Percentiles rank a stretch among this genome's conserved stretches.
Conservation (phyloP, 768 basidiomycete genomes). For the Lactifluus subvellereus region DNA sequence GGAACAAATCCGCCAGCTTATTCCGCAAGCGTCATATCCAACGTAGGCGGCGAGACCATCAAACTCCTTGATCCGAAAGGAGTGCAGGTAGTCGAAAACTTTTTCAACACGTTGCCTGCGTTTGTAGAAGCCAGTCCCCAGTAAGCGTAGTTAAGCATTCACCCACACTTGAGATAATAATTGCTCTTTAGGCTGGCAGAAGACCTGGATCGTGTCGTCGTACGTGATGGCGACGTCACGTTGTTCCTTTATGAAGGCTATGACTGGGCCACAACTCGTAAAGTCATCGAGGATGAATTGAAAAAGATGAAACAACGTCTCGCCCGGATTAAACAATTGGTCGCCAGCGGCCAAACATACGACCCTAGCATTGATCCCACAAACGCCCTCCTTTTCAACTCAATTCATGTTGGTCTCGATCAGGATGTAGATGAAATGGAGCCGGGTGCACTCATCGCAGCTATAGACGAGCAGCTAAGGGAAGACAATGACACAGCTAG, state of each 20-base stretch:
- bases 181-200: slow-evolving; percentile 17
- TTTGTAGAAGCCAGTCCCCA: slow-evolving; percentile 38
- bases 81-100: slow-evolving; percentile 65
- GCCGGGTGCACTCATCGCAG: slow-evolving; percentile 71
- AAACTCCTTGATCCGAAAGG: slow-evolving; percentile 61
- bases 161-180: background rate
- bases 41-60: slow-evolving; percentile 80
- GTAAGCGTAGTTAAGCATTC: slow-evolving; percentile 36
- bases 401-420: slow-evolving; percentile 87
- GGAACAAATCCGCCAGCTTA: background rate
- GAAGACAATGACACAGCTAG: slow-evolving; percentile 68
- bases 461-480: slow-evolving; percentile 86
- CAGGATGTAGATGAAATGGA: slow-evolving; percentile 71
- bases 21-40: slow-evolving; percentile 42
- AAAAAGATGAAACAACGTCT: slow-evolving; percentile 83
- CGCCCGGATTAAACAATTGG: slow-evolving; percentile 84
- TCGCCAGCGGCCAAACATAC: slow-evolving; percentile 83
- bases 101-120: slow-evolving; percentile 63
- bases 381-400: slow-evolving; percentile 83
- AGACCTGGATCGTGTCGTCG: slow-evolving; percentile 40
- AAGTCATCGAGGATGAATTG: slow-evolving; percentile 80
- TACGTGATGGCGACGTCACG: slow-evolving; percentile 57
- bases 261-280: slow-evolving; percentile 86
- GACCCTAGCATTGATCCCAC: slow-evolving; percentile 70
- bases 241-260: slow-evolving; percentile 89